Base-by-base conservation (phyloP, 805 yeast genomes). In the Nakazawaea wickerhamii region DNA sequence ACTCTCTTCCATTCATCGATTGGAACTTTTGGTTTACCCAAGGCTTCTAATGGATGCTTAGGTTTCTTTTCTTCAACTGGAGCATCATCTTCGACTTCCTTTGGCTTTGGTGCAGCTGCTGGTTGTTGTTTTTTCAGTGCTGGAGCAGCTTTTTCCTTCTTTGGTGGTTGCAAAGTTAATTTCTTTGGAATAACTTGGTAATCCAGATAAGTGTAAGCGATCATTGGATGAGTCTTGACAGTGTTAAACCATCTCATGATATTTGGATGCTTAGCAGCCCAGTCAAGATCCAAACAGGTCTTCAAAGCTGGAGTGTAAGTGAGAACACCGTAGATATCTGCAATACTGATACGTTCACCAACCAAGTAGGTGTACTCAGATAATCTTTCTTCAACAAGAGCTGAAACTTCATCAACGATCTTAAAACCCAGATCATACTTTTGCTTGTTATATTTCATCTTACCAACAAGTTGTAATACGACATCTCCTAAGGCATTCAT, bases 1-100 rank as follows among this genome's bases (percentile, higher is more conserved):
- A 68, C 68, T 69, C 93, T 80, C 77, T 87, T 87, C 90, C 95
- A 85, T 65, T 83, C 87, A 60, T 86, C 95, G 50, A 87, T 59
- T 49, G 74, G 64, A 55, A 77, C 68, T 56, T 71, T 71, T 50
- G 76, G 57, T 60, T 74, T 79, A 56, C 88, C 88, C 51, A 87
- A 77, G 45, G 70, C 68, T 63, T 79, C 91, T 63, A 87, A 77
- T 59, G 95, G 95, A 71, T 86, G 95, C 64, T 80, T 81, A 53
- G 84, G 75, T 70, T 81, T 82, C 70, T 80, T 80, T 18, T 20
- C 38, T 38, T 42, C 41, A 25, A 6, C 41, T 26, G 41, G 23
- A 15, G 14, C 31, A 13, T 25, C 30, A 4, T 30, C 41, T 26
- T 30, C 35, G 28, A 26, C 44, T 18, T 32, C 38, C 7, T 19